Percentiles rank a stretch among this genome's conserved stretches.
phyloP scores from a whole-genome alignment of 768 basidiomycete genomes.

The Termitomyces bulborhizus region DNA sequence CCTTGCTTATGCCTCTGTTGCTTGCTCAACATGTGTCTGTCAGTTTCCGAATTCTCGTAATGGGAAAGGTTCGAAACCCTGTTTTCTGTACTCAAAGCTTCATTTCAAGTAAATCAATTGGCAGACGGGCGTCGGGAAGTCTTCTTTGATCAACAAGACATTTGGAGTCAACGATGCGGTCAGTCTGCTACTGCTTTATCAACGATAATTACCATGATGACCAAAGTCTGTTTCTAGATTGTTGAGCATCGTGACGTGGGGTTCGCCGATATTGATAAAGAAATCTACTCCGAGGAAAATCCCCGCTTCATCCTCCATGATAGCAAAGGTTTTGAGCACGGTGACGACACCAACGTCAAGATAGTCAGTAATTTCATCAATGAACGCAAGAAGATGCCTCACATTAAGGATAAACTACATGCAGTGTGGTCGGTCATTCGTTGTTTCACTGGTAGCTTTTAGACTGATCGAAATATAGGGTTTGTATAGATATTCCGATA shows the following conservation, averaged over 20 bases:
- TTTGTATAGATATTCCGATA: slow-evolving; percentile 23
- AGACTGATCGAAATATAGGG: slow-evolving; percentile 13
- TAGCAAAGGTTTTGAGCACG: slow-evolving; percentile 23
- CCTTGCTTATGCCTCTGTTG: no score
- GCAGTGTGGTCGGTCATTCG: slow-evolving; percentile 20
- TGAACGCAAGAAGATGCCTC: slow-evolving; percentile 9
- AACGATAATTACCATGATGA: not conserved
- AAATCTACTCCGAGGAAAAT: slow-evolving; percentile 21
- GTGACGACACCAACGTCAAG: slow-evolving; percentile 18
- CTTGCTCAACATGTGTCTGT: not conserved
- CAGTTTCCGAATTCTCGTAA: slow-evolving; percentile 21
- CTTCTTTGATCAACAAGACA: slow-evolving; percentile 20
- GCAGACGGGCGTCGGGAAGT: slow-evolving; percentile 24
- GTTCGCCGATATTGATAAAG: slow-evolving; percentile 20
- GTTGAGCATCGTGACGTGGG: slow-evolving; percentile 17
- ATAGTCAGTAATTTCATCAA: slow-evolving; percentile 20
- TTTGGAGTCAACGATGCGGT: slow-evolving; percentile 22
- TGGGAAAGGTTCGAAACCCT: slow-evolving; percentile 17
- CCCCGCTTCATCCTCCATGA: slow-evolving; percentile 24
- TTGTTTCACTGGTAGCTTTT: not conserved
- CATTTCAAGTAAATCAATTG: not conserved
- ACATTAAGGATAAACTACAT: slow-evolving; percentile 22
- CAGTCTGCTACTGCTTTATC: not conserved
- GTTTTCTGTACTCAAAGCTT: not conserved
- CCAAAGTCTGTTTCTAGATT: slow-evolving; percentile 3